Conservation (phyloP, 768 basidiomycete species). For the Xerocomellus amylosporus region DNA sequence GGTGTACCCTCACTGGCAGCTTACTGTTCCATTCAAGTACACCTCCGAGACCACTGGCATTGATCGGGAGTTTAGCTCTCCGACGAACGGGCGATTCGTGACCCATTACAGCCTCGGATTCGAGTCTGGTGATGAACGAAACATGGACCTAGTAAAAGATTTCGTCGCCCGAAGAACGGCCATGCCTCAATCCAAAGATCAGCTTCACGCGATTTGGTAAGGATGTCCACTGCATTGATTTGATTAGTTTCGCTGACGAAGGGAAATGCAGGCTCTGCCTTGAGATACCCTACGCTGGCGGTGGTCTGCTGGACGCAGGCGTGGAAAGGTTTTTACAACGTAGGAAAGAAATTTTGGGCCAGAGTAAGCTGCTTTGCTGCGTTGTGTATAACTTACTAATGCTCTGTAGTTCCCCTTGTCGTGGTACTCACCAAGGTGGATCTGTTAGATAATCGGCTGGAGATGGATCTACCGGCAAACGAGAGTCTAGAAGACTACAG, state of each 20-base stretch:
- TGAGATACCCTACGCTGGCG: constrained; percentile 12
- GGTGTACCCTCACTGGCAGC: not conserved
- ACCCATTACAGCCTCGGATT: constrained; percentile 18
- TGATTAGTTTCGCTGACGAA: not conserved
- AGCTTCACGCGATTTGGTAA: constrained; percentile 17
- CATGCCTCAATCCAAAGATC: not conserved
- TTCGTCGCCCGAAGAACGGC: constrained; percentile 7
- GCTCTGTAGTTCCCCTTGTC: constrained; percentile 6
- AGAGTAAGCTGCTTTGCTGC: not conserved
- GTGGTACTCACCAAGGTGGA: constrained; percentile 19
- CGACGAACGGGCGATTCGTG: constrained; percentile 13
- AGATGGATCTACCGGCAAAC: not conserved
- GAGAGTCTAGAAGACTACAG: not conserved
- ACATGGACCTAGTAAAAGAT: constrained; percentile 1
- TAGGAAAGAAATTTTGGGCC: constrained; percentile 6
- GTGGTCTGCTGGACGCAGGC: constrained; percentile 13
- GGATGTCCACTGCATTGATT: not conserved
- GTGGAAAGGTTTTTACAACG: constrained; percentile 7
- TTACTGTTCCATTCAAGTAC: not conserved
- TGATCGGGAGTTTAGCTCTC: constrained; percentile 14
- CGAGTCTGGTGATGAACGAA: constrained; percentile 8
- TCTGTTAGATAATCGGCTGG: constrained; percentile 3
- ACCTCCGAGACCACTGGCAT: constrained; percentile 2
- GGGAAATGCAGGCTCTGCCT: constrained; percentile 12
- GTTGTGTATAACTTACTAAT: not conserved